These are phyloP conservation scores for Articulospora tetracladia DNA, from an alignment of 495 filamentous ascomycete genomes.

Conservation along the genomic window DNA sequence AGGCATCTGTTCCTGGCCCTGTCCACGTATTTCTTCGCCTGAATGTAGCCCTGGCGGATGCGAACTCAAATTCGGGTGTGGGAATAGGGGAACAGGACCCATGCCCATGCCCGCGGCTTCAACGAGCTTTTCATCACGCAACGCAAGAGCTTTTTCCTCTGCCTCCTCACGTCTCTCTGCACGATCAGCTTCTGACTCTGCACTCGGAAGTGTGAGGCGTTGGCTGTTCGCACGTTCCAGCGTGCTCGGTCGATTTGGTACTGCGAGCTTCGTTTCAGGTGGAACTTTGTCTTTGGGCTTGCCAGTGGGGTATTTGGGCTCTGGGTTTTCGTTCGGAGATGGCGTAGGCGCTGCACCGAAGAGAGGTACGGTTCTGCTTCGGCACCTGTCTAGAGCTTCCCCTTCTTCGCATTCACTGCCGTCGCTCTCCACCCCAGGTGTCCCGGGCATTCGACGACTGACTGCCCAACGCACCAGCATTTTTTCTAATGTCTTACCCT, in stretches of 20 bases:
- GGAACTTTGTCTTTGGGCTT: not conserved
- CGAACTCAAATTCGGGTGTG: not conserved
- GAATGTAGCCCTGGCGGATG: not conserved
- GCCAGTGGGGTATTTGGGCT: not conserved
- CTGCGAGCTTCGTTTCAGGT: not conserved
- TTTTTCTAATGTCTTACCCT: conserved; percentile 61
- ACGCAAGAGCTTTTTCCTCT: conserved; percentile 41
- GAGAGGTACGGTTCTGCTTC: not conserved
- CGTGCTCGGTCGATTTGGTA: conserved; percentile 4
- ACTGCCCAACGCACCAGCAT: conserved; percentile 61
- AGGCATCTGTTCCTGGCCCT: conserved; percentile 1
- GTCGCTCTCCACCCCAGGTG: not conserved
- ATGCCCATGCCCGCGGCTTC: conserved; percentile 27
- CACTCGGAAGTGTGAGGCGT: conserved; percentile 8
- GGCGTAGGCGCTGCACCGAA: not conserved
- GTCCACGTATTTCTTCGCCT: not conserved
- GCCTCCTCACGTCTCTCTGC: conserved; percentile 30
- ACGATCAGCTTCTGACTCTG: conserved; percentile 29
- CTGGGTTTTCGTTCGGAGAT: not conserved
- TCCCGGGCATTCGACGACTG: conserved; percentile 14
- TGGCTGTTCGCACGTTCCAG: conserved; percentile 14
- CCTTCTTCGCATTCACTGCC: conserved; percentile 19
- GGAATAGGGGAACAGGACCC: conserved; percentile 1
- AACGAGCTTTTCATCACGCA: conserved; percentile 44
- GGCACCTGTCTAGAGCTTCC: not conserved